Percentiles rank a stretch among this genome's conserved stretches.
Conservation (phyloP, 202 grass and related monocot genomes). For the Setaria viridis region DNA sequence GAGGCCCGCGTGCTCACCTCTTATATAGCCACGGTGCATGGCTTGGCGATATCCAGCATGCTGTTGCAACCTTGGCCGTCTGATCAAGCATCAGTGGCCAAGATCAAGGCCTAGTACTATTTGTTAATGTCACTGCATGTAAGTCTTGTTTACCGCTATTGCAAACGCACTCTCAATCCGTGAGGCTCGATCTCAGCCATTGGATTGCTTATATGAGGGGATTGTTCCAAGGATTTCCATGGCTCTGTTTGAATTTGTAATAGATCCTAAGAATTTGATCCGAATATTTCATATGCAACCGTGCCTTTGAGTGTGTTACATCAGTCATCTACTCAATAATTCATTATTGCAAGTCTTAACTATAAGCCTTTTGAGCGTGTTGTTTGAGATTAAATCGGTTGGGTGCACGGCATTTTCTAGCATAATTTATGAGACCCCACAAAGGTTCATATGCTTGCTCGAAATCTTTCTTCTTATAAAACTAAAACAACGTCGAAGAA, state of each 20-base stretch:
- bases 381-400: too few relatives aligned
- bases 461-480: neutral
- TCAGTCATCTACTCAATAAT: too few relatives aligned
- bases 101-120: neutral
- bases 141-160: neutral
- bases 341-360: too few relatives aligned
- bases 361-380: too few relatives aligned
- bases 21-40: slow-evolving; percentile 25
- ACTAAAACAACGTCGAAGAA: neutral
- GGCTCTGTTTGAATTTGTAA: too few relatives aligned
- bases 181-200: too few relatives aligned
- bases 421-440: neutral
- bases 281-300: too few relatives aligned
- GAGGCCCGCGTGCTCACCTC: neutral
- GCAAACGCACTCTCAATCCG: neutral
- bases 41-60: neutral
- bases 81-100: neutral
- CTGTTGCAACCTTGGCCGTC: neutral
- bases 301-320: too few relatives aligned
- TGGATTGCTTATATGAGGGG: neutral
- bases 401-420: too few relatives aligned
- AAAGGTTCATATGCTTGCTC: neutral
- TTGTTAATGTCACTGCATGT: neutral
- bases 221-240: too few relatives aligned
- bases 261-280: too few relatives aligned